Evolutionary conservation across 192 early-diverging fungal species (phyloP).

Genomic region (Coemansia furcata): DNA sequence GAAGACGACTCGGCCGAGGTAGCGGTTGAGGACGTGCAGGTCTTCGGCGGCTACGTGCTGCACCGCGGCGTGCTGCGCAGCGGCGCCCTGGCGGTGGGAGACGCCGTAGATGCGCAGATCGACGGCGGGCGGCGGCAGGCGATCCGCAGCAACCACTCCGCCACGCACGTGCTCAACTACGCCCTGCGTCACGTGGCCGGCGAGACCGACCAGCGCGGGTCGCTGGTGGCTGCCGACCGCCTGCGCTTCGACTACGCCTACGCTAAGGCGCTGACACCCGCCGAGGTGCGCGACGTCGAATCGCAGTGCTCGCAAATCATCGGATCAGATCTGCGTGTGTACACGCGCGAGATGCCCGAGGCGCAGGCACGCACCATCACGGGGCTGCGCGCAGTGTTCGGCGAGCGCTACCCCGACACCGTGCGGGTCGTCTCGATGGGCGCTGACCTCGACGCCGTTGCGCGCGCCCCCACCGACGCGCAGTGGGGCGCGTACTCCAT

Average conservation of each 20-base stretch:
- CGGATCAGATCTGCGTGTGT: conserved; percentile 70
- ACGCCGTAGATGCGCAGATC: conserved; percentile 75
- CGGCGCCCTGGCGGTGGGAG: conserved; percentile 67
- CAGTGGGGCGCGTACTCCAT: conserved; percentile 83
- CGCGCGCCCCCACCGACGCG: conserved; percentile 72
- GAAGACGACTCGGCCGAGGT: conserved; percentile 80
- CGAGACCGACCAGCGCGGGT: conserved; percentile 90
- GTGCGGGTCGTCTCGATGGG: conserved; percentile 96
- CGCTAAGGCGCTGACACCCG: conserved; percentile 65
- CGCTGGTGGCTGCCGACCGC: conserved; percentile 93
- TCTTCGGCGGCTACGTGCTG: conserved; percentile 92
- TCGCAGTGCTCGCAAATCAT: conserved; percentile 76
- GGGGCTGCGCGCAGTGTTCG: conserved; percentile 96
- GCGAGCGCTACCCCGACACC: conserved; percentile 96
- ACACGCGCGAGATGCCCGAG: conserved; percentile 83
- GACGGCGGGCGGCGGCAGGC: conserved; percentile 88
- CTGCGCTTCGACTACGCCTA: conserved; percentile 94
- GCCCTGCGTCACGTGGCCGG: conserved; percentile 77
- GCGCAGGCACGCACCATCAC: conserved; percentile 76
- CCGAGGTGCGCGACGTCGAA: conserved; percentile 74
- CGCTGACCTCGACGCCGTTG: conserved; percentile 80
- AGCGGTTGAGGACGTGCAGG: conserved; percentile 88
- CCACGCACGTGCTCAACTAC: conserved; percentile 94
- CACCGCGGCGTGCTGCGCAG: conserved; percentile 94
- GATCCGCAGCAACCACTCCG: conserved; percentile 94